Conservation (phyloP, 805 yeast genomes). For the Kazachstania bromeliacearum region DNA sequence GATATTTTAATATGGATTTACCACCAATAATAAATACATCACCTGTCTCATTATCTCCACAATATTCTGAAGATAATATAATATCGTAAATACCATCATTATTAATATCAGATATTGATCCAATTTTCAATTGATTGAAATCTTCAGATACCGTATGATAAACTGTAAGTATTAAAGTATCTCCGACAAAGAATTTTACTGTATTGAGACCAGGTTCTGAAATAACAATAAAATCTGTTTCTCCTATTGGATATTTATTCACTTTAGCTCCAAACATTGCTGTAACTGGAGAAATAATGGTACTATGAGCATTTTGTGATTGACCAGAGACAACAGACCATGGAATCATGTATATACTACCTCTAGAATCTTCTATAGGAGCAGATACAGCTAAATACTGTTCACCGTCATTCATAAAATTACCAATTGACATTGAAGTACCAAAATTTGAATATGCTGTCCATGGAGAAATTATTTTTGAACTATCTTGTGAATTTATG, state of each 20-base stretch:
- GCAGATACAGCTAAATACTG: constrained; percentile 44
- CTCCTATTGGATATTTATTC: constrained; percentile 23
- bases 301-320: neutral
- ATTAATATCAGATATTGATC: constrained; percentile 27
- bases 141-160: constrained; percentile 3
- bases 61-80: constrained; percentile 36
- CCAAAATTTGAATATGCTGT: constrained; percentile 37
- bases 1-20: constrained; percentile 9
- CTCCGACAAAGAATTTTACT: constrained; percentile 29
- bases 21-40: constrained; percentile 11
- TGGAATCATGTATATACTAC: constrained; percentile 39
- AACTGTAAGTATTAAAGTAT: constrained; percentile 23
- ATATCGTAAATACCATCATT: constrained; percentile 35
- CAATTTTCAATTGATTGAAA: constrained; percentile 30
- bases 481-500: neutral
- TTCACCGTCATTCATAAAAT: constrained; percentile 30
- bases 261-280: constrained; percentile 36
- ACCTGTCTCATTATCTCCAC: constrained; percentile 28
- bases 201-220: constrained; percentile 45
- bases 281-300: constrained; percentile 7
- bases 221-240: constrained; percentile 33
- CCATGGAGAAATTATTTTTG: constrained; percentile 16
- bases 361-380: constrained; percentile 36
- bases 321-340: constrained; percentile 10
- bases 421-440: constrained; percentile 33